Evolutionary conservation across 31 red algal genomes (phyloP).

Genomic region (Porphyra umbilicalis): DNA sequence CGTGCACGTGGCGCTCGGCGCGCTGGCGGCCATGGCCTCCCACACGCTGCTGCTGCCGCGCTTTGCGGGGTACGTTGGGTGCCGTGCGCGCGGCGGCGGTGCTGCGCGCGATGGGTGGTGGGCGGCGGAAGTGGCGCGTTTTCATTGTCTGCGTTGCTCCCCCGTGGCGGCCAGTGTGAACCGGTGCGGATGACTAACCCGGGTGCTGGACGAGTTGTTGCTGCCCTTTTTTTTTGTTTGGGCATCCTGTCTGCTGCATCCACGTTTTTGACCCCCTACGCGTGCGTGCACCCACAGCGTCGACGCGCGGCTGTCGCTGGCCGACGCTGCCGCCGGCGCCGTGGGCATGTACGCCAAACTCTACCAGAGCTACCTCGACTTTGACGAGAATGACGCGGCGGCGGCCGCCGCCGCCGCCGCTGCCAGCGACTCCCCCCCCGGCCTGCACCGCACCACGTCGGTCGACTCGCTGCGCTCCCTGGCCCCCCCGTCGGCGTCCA

Average conservation of each 20-base stretch:
- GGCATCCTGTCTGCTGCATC: not conserved
- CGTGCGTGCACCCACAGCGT: not conserved
- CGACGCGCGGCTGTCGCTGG: not conserved
- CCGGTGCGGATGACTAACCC: too few species aligned
- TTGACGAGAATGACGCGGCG: not conserved
- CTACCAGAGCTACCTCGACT: not conserved
- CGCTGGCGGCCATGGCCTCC: slow-evolving; percentile 30
- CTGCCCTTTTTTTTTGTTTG: not conserved
- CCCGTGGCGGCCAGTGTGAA: too few species aligned
- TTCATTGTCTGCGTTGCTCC: too few species aligned
- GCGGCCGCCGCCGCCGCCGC: not conserved
- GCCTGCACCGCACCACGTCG: not conserved
- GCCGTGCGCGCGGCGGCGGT: too few species aligned
- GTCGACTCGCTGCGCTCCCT: not conserved
- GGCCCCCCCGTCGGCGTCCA: not conserved
- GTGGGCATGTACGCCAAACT: not conserved
- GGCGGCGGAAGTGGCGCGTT: too few species aligned
- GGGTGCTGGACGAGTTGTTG: not conserved
- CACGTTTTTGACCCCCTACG: too few species aligned
- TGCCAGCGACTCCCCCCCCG: not conserved
- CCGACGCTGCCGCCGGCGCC: not conserved
- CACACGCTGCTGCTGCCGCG: slow-evolving; percentile 51
- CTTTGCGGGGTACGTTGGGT: slow-evolving; percentile 21
- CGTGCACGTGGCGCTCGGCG: slow-evolving; percentile 46
- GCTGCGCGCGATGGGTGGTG: too few species aligned